A percentile compares a stretch with the other conserved stretches of the same genome.
Conservation (phyloP, 2,329 filamentous ascomycete species). For the Teratosphaeriaceae sp. region DNA sequence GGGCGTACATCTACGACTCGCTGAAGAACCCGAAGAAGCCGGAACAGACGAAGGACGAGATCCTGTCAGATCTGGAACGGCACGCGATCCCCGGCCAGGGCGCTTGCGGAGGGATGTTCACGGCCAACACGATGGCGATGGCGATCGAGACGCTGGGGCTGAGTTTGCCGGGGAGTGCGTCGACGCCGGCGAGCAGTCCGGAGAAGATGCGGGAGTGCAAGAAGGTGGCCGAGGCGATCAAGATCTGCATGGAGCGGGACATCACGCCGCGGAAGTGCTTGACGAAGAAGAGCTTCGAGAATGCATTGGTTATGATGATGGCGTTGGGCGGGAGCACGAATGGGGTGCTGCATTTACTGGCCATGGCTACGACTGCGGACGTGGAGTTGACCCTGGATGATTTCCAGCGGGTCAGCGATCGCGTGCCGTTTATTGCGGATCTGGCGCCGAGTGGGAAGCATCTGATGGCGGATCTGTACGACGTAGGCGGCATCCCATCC, state of each 20-base stretch:
- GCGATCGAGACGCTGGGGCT: constrained; percentile 47
- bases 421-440: constrained; percentile 45
- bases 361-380: constrained; percentile 45
- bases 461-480: constrained; percentile 54
- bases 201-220: constrained; percentile 46
- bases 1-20: too few species aligned
- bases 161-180: constrained; percentile 45
- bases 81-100: constrained; percentile 81
- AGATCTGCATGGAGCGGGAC: constrained; percentile 45
- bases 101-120: constrained; percentile 75
- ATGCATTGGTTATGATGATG: constrained; percentile 47
- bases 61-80: constrained; percentile 88
- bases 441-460: constrained; percentile 48
- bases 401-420: constrained; percentile 45
- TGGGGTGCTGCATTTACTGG: constrained; percentile 45
- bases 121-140: constrained; percentile 47
- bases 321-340: constrained; percentile 47
- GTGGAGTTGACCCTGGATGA: constrained; percentile 45
- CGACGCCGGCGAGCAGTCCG: constrained; percentile 45
- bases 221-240: constrained; percentile 44
- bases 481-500: constrained; percentile 45
- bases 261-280: constrained; percentile 45
- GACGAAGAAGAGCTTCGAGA: constrained; percentile 43
- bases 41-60: too few species aligned
- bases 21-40: too few species aligned